Percentiles rank a stretch among this genome's conserved stretches.
Conservation (phyloP, 345 rosid species). For the Theobroma cacao region DNA sequence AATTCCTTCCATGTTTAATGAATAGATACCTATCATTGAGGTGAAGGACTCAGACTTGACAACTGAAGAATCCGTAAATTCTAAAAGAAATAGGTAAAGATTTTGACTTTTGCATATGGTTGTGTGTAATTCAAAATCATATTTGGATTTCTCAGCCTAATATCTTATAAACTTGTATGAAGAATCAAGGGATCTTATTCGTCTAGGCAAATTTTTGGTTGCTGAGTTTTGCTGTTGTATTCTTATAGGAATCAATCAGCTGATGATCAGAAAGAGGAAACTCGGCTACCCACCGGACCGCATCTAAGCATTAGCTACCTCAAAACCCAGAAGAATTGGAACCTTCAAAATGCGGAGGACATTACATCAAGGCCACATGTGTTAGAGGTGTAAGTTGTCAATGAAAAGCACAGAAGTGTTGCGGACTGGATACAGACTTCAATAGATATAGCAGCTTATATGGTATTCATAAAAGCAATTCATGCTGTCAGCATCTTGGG, state of each 20-base stretch:
- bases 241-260: constrained; percentile 5
- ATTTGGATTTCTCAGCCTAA: background rate
- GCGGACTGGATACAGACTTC: background rate
- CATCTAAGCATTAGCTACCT: constrained; percentile 4
- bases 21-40: background rate
- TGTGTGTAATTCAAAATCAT: background rate
- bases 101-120: background rate
- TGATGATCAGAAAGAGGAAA: background rate
- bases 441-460: background rate
- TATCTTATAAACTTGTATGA: background rate
- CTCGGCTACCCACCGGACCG: background rate
- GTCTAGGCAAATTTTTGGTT: background rate
- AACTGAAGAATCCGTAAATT: background rate
- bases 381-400: background rate
- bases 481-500: background rate
- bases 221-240: background rate
- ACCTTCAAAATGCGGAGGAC: background rate
- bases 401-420: background rate
- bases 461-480: background rate
- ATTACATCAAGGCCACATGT: background rate
- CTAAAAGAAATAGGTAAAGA: constrained; percentile 5
- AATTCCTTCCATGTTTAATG: background rate
- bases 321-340: background rate
- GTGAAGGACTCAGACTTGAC: background rate
- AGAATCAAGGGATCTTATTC: background rate